These are phyloP conservation scores for Alternaria atra DNA, from an alignment of 2,329 filamentous ascomycete genomes.

Conservation along the genomic window DNA sequence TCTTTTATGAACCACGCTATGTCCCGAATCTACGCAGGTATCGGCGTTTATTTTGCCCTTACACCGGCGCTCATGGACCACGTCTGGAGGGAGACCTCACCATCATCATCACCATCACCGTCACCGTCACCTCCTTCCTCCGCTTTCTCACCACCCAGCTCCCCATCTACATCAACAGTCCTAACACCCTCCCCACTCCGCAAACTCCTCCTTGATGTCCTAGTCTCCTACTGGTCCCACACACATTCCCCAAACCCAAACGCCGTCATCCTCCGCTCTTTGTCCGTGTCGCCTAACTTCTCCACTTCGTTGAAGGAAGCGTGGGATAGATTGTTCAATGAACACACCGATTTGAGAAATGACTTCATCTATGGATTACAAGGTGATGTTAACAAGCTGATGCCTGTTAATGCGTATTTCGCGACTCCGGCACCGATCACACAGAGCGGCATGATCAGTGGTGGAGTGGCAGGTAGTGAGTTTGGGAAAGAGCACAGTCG, in stretches of 20 bases:
- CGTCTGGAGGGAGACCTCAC: conserved; percentile 16
- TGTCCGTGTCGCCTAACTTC: conserved; percentile 6
- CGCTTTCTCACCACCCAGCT: too few relatives aligned
- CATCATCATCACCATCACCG: not conserved
- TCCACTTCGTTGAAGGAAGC: not conserved
- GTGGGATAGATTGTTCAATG: conserved; percentile 25
- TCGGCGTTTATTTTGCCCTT: conserved; percentile 22
- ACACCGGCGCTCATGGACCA: conserved; percentile 20
- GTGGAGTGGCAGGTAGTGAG: not conserved
- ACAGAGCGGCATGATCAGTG: not conserved
- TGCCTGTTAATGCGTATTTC: conserved; percentile 13
- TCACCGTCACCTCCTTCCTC: too few relatives aligned
- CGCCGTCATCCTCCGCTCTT: not conserved
- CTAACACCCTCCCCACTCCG: conserved; percentile 7
- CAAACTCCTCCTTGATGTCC: conserved; percentile 21
- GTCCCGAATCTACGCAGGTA: conserved; percentile 12
- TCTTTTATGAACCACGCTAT: conserved; percentile 30
- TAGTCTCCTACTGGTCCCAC: conserved; percentile 18
- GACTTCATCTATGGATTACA: conserved; percentile 27
- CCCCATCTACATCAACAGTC: not conserved
- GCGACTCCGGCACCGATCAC: not conserved
- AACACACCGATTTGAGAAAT: conserved; percentile 15
- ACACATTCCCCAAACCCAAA: not conserved
- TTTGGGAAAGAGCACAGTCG: not conserved
- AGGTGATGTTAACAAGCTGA: not conserved